Conservation (phyloP, 805 yeast genomes). For the Kuraishia ogatae region DNA sequence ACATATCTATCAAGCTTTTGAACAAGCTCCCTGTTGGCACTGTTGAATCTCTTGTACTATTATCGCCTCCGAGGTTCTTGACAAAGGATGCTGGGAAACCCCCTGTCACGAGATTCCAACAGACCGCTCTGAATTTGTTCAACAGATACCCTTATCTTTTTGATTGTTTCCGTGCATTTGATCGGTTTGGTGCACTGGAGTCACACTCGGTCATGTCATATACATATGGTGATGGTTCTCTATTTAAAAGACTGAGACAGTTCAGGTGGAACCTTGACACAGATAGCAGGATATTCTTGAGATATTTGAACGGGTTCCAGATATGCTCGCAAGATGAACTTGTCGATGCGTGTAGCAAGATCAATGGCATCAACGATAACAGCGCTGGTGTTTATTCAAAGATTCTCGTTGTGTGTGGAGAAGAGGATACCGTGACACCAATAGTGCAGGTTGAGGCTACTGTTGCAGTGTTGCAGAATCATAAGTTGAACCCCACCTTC, state of each 20-base stretch:
- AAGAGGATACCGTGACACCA: constrained; percentile 49
- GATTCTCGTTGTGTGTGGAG: constrained; percentile 51
- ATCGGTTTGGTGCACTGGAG: constrained; percentile 52
- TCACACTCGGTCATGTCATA: constrained; percentile 55
- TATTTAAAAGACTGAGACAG: constrained; percentile 43
- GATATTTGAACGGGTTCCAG: constrained; percentile 42
- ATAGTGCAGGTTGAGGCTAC: constrained; percentile 24
- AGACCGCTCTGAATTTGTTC: constrained; percentile 21
- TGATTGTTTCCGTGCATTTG: constrained; percentile 46
- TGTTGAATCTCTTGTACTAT: constrained; percentile 38
- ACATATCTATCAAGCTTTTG: constrained; percentile 31
- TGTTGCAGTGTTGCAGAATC: constrained; percentile 16
- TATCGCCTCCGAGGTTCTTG: constrained; percentile 34
- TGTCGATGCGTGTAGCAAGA: constrained; percentile 25
- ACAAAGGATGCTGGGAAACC: constrained; percentile 1
- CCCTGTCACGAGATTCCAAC: constrained; percentile 10
- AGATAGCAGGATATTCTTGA: constrained; percentile 41
- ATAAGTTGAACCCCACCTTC: constrained; percentile 22
- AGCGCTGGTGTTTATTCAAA: constrained; percentile 24
- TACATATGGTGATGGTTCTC: constrained; percentile 25
- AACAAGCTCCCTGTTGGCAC: constrained; percentile 25
- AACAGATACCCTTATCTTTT: constrained; percentile 36
- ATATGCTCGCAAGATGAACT: constrained; percentile 37
- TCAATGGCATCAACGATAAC: constrained; percentile 23
- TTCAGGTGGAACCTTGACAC: constrained; percentile 66